phyloP scores from a whole-genome alignment of 2,329 filamentous ascomycete genomes.

The Fusarium sp. region DNA sequence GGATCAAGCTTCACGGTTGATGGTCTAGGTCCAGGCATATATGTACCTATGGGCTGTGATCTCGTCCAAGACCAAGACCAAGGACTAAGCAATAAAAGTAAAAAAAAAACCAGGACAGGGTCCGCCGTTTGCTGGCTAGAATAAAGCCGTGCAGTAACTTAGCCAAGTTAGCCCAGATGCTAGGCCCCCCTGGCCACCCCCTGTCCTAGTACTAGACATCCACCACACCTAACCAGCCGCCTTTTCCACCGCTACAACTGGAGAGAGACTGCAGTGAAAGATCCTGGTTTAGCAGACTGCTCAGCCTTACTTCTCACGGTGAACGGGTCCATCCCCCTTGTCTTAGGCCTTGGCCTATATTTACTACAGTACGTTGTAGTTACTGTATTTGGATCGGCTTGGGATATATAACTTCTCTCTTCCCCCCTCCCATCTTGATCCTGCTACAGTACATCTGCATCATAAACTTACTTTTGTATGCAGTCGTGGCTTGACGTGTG shows the following conservation, averaged over 20 bases:
- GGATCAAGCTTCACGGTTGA: background rate
- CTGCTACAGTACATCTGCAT: conserved; percentile 24
- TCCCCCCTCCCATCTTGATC: conserved; percentile 28
- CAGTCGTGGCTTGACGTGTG: conserved; percentile 38
- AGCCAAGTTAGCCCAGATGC: conserved; percentile 34
- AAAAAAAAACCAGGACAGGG: conserved; percentile 20
- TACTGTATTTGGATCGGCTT: conserved; percentile 31
- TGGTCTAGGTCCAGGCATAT: background rate
- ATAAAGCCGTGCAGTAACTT: conserved; percentile 36
- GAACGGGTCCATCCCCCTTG: conserved; percentile 37
- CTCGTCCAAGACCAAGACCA: conserved; percentile 24
- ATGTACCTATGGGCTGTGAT: background rate
- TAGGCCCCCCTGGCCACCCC: conserved; percentile 30
- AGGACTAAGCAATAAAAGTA: conserved; percentile 2
- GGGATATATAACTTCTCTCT: conserved; percentile 44
- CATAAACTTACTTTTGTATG: conserved; percentile 26
- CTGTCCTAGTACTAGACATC: conserved; percentile 37
- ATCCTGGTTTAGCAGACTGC: conserved; percentile 41
- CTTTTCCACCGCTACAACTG: conserved; percentile 37
- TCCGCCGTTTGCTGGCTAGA: conserved; percentile 39
- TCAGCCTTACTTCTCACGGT: conserved; percentile 47
- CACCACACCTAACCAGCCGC: conserved; percentile 41
- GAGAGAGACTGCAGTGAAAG: conserved; percentile 2
- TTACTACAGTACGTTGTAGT: conserved; percentile 19
- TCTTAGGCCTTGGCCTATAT: conserved; percentile 38